phyloP scores from a whole-genome alignment of 1,284 basidiomycete species.

The Porodaedalea pini region DNA sequence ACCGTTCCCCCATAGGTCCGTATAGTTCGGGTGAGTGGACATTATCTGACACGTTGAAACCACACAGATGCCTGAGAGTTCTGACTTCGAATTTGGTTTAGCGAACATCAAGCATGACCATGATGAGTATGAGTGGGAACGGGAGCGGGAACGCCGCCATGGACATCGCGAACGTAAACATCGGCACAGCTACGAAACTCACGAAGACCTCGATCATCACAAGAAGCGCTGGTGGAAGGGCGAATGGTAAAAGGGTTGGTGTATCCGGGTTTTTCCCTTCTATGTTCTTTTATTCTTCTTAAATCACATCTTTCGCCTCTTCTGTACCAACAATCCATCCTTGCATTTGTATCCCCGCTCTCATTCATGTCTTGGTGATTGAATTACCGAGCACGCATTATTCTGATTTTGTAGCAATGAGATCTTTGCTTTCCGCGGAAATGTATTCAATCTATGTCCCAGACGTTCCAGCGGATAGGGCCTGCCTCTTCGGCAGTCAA shows the following conservation, averaged over 20 bases:
- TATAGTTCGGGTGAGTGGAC: conserved; percentile 7
- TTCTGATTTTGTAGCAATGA: no score
- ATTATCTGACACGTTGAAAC: background rate
- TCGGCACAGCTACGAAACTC: background rate
- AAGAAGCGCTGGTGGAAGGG: conserved; percentile 18
- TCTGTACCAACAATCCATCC: background rate
- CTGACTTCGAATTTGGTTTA: conserved; percentile 7
- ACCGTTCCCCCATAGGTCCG: background rate
- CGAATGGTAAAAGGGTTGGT: conserved; percentile 4
- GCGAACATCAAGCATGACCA: conserved; percentile 4
- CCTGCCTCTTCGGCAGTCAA: no score
- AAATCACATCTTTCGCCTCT: background rate
- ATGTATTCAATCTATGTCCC: no score
- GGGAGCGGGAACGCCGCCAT: background rate
- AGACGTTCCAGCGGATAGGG: no score
- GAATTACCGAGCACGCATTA: no score
- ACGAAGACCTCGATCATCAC: conserved; percentile 5
- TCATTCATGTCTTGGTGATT: no score
- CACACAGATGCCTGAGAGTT: background rate
- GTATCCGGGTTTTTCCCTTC: background rate
- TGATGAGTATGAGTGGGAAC: conserved; percentile 11
- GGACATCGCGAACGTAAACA: conserved; percentile 2
- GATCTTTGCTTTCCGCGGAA: no score
- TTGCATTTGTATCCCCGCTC: no score
- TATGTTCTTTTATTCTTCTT: background rate